Percentiles rank a stretch among this genome's conserved stretches.
These are phyloP conservation scores for Gilbertella persicaria DNA, from an alignment of 371 early-diverging fungal genomes.

Conservation along the genomic window DNA sequence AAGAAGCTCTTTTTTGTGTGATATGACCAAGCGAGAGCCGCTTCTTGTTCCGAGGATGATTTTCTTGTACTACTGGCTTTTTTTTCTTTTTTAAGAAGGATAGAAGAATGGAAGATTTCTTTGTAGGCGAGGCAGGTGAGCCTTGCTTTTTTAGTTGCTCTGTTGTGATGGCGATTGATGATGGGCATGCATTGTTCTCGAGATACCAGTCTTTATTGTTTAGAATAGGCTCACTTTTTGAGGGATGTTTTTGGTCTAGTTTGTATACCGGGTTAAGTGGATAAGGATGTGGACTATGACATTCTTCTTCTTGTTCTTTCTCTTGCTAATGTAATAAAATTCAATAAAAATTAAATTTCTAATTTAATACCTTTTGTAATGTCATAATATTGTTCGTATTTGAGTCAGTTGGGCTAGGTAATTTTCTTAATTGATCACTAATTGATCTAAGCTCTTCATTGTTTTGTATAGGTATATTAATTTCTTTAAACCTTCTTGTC, in stretches of 20 bases:
- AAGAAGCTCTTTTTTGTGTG: background rate
- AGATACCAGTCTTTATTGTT: background rate
- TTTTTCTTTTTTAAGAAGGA: slow-evolving; percentile 13
- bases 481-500: slow-evolving; percentile 3
- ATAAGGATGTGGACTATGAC: slow-evolving; percentile 2
- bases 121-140: background rate
- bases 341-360: too few relatives aligned
- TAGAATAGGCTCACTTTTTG: slow-evolving; percentile 10
- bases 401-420: background rate
- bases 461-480: slow-evolving; percentile 7
- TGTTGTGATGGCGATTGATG: background rate
- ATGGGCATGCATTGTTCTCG: background rate
- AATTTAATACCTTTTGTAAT: background rate
- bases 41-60: background rate
- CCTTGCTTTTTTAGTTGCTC: slow-evolving; percentile 1
- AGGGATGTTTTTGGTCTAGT: slow-evolving; percentile 2
- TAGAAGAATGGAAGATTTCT: slow-evolving; percentile 1
- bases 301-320: too few relatives aligned
- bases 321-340: too few relatives aligned
- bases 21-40: slow-evolving; percentile 1
- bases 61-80: background rate
- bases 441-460: slow-evolving; percentile 14
- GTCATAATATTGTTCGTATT: background rate
- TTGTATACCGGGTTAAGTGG: slow-evolving; percentile 9
- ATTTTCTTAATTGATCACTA: slow-evolving; percentile 8